Conservation (phyloP, 2,329 filamentous ascomycete genomes). For the Ophiocordyceps camponoti-floridani region DNA sequence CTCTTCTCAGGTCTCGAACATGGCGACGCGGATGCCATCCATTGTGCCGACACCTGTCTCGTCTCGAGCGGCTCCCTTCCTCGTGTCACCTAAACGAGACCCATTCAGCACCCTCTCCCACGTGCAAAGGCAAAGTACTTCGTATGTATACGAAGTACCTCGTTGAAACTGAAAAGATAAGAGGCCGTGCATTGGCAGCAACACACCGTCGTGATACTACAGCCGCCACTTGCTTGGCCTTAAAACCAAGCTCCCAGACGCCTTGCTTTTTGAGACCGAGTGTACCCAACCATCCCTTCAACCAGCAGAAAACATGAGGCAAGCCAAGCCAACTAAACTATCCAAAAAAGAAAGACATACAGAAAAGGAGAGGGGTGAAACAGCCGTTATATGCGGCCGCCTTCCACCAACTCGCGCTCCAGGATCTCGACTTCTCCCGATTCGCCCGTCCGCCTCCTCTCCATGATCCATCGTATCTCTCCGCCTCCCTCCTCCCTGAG, state of each 20-base stretch:
- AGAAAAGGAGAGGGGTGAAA: not conserved
- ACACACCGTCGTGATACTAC: not conserved
- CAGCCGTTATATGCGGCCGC: constrained; percentile 24
- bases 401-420: constrained; percentile 44
- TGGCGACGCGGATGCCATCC: not conserved
- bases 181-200: not conserved
- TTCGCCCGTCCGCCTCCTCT: constrained; percentile 47
- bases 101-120: no score
- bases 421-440: constrained; percentile 47
- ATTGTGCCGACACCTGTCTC: not conserved
- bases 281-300: not conserved
- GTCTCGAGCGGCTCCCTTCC: not conserved
- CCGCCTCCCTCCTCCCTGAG: constrained; percentile 42
- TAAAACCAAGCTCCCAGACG: not conserved
- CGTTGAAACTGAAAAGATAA: no score
- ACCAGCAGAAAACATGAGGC: not conserved
- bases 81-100: no score
- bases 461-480: constrained; percentile 49
- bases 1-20: not conserved
- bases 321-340: no score
- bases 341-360: not conserved
- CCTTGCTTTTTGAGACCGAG: not conserved
- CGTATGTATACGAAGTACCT: no score
- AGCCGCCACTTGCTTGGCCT: not conserved
- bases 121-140: no score